Evolutionary conservation across 192 early-diverging fungal genomes (phyloP), one percentile per base, ranked within the genome.

Genomic region (Cetraspora pellucida): DNA sequence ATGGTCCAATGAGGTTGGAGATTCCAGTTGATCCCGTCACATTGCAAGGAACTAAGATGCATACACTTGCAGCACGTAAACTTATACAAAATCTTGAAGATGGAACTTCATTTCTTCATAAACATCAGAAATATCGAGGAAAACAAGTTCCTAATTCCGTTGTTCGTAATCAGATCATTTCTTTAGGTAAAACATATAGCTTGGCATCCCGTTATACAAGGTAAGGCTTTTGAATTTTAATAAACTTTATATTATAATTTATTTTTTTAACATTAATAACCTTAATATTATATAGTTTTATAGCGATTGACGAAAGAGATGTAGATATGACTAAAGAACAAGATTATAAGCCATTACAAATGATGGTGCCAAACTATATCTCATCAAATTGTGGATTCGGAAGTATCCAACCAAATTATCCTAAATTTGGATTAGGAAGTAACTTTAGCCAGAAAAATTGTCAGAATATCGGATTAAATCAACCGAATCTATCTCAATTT

Each of bases 81-180:
- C 28, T 75, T 2, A 75, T 75, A 45, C 74, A 64, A 59, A 60
- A 75, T 65, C 19, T 75, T 25, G 47, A 75, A 65, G 74, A 75
- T 23, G 30, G 21, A 25, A 75, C 3, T 44, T 66, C 61, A n/a
- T 66, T 37, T 76, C n/a, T 76, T 14, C 74, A 76, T 76, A 37
- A 37, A 2, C 37, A 37, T 37, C 37, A 31, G 46, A 43, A 17
- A 60, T 74, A 13, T 43, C 7, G 50, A 75, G 28, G 59, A 75
- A 52, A 45, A 16, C 50, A 31, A 64, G 19, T 19, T 45, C 7
- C 27, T 10, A 16, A 28, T 6, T 17, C 37, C 7, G 16, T 54
- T 10, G 46, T 66, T 49, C 63, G 45, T 43, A 28, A 67, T 0
- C 25, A 64, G 11, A 66, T 76, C 55, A 10, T 76, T 44, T 28